Evolutionary conservation across 371 early-diverging fungal genomes (phyloP).

Genomic region (Actinomucor elegans): DNA sequence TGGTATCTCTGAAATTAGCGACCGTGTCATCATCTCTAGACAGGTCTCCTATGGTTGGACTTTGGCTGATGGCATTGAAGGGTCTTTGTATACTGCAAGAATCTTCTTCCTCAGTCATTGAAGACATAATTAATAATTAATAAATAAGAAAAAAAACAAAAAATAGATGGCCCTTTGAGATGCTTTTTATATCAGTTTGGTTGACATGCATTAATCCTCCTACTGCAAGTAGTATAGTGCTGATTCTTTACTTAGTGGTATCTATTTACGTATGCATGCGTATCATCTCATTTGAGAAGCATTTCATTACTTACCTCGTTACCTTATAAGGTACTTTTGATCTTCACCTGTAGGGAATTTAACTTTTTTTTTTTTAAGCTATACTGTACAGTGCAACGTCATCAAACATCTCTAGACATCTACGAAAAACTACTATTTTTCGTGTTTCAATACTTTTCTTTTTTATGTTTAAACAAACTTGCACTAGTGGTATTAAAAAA

Average conservation of each 20-base stretch:
- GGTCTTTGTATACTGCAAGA: background rate
- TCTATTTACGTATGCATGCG: too few relatives aligned
- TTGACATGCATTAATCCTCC: too few relatives aligned
- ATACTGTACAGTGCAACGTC: background rate
- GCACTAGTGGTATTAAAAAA: constrained; percentile 1
- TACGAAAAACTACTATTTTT: background rate
- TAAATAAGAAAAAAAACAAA: background rate
- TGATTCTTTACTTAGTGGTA: too few relatives aligned
- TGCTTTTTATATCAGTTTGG: too few relatives aligned
- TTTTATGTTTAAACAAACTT: constrained; percentile 14
- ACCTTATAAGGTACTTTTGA: too few relatives aligned
- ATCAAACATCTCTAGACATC: background rate
- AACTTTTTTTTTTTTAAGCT: background rate
- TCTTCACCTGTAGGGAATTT: constrained; percentile 5
- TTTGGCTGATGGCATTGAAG: constrained; percentile 2
- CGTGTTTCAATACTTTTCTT: background rate
- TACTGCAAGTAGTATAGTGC: too few relatives aligned
- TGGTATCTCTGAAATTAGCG: background rate
- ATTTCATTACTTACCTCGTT: too few relatives aligned
- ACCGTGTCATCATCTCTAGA: constrained; percentile 2
- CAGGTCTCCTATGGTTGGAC: background rate
- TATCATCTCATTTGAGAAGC: too few relatives aligned
- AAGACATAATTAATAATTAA: background rate
- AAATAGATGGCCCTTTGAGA: too few relatives aligned
- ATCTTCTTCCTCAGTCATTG: background rate